These are phyloP conservation scores for Keqinozyma sinolaborantium DNA, from an alignment of 1,139 yeast species.

Conservation along the genomic window DNA sequence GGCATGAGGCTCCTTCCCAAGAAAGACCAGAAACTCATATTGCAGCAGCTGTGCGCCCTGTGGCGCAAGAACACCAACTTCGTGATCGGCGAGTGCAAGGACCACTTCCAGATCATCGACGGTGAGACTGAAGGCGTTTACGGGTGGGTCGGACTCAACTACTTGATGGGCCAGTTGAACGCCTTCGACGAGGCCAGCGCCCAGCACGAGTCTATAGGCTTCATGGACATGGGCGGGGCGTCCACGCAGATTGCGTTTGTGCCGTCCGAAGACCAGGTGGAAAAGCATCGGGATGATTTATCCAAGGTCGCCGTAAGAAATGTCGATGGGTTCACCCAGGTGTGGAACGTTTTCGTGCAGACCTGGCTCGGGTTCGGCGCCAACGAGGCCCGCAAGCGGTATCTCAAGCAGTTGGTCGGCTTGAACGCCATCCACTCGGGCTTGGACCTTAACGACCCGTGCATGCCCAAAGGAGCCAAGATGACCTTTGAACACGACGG, in stretches of 20 bases:
- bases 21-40: conserved; percentile 41
- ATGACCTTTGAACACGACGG: conserved; percentile 38
- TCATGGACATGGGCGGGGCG: conserved; percentile 92
- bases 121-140: conserved; percentile 80
- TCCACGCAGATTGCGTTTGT: conserved; percentile 80
- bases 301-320: conserved; percentile 54
- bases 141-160: conserved; percentile 78
- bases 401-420: conserved; percentile 48
- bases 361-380: conserved; percentile 89
- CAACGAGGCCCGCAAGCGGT: conserved; percentile 68
- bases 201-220: conserved; percentile 59
- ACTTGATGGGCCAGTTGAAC: conserved; percentile 54
- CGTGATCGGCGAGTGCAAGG: conserved; percentile 46
- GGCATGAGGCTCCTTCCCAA: conserved; percentile 69
- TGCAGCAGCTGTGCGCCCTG: conserved; percentile 49
- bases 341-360: conserved; percentile 73
- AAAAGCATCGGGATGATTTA: conserved; percentile 60
- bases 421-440: conserved; percentile 14
- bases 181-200: conserved; percentile 31
- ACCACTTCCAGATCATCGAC: conserved; percentile 68
- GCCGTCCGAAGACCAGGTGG: conserved; percentile 51
- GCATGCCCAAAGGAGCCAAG: conserved; percentile 63
- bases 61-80: conserved; percentile 50
- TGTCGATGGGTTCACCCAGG: conserved; percentile 56
- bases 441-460: conserved; percentile 56